Evolutionary conservation across 2,329 filamentous ascomycete species (phyloP).

Genomic region (Aspergillus sp.): DNA sequence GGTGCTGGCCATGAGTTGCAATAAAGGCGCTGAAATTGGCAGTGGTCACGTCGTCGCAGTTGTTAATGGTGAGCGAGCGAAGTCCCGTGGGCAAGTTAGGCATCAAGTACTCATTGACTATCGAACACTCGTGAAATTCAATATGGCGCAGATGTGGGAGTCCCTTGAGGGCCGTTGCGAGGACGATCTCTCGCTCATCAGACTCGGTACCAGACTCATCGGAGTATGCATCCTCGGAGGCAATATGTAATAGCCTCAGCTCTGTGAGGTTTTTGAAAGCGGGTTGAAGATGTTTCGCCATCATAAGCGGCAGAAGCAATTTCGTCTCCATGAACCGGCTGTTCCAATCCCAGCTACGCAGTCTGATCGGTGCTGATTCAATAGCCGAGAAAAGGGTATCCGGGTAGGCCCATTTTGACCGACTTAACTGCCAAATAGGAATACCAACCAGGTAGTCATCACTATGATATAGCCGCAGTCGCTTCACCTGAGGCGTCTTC

Average conservation of each 20-base stretch:
- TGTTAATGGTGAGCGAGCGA: conserved; percentile 68
- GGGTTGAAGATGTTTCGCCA: conserved; percentile 54
- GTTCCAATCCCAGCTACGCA: conserved; percentile 59
- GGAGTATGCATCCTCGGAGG: conserved; percentile 18
- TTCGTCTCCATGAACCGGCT: conserved; percentile 43
- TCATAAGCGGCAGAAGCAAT: conserved; percentile 45
- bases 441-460: conserved; percentile 53
- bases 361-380: conserved; percentile 46
- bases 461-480: conserved; percentile 70
- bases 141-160: conserved; percentile 67
- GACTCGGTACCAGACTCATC: conserved; percentile 45
- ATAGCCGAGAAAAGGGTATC: conserved; percentile 65
- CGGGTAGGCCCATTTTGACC: conserved; percentile 67
- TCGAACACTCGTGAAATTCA: conserved; percentile 71
- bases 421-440: conserved; percentile 27
- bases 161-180: conserved; percentile 51
- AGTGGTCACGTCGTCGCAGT: conserved; percentile 74
- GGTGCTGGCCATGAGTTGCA: conserved; percentile 62
- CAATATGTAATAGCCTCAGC: conserved; percentile 39
- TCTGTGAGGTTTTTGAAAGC: conserved; percentile 50
- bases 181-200: conserved; percentile 26
- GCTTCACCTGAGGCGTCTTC: conserved; percentile 64
- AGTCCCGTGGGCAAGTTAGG: conserved; percentile 66
- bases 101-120: conserved; percentile 69
- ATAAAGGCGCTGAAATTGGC: conserved; percentile 67